Percentiles rank a stretch among this genome's conserved stretches.
These are phyloP conservation scores for Rhizomucor pusillus DNA, from an alignment of 371 early-diverging fungal species.

Conservation along the genomic window DNA sequence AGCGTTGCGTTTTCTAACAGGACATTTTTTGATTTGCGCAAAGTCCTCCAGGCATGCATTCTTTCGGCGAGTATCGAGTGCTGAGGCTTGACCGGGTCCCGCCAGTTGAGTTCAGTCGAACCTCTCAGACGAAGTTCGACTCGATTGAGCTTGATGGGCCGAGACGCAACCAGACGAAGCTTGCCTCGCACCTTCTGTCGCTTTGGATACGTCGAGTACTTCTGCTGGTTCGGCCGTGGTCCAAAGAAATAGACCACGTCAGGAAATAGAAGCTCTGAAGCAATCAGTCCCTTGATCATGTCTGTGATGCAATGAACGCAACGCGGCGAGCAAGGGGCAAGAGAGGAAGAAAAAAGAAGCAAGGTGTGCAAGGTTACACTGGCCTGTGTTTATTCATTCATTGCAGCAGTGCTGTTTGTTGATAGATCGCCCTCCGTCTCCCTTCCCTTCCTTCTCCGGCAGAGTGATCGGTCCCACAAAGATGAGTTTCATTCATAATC, in stretches of 20 bases:
- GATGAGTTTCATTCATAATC: too few species aligned
- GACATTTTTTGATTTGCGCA: conserved; percentile 26
- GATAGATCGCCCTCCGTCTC: too few species aligned
- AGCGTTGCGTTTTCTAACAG: conserved; percentile 27
- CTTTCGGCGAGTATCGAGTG: conserved; percentile 19
- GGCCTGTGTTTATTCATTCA: too few species aligned
- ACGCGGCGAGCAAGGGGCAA: neutral
- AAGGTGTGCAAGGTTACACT: too few species aligned
- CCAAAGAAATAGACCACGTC: conserved; percentile 28
- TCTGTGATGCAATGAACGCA: neutral
- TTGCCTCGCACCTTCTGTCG: conserved; percentile 37
- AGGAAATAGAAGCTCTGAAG: conserved; percentile 28
- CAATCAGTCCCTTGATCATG: conserved; percentile 28
- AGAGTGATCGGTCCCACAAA: too few species aligned
- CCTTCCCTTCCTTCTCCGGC: too few species aligned
- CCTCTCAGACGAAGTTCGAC: conserved; percentile 32
- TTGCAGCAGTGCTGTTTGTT: too few species aligned
- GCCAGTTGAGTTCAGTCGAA: conserved; percentile 25
- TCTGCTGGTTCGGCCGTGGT: conserved; percentile 17
- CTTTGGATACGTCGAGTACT: conserved; percentile 25
- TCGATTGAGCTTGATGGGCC: conserved; percentile 20
- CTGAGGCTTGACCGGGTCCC: conserved; percentile 20
- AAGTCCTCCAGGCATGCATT: conserved; percentile 23
- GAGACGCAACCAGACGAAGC: conserved; percentile 27
- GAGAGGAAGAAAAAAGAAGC: conserved; percentile 1